Percentiles rank a stretch among this genome's conserved stretches.
Conservation (phyloP, 2,329 filamentous ascomycete genomes). For the Verticillium isaacii region DNA sequence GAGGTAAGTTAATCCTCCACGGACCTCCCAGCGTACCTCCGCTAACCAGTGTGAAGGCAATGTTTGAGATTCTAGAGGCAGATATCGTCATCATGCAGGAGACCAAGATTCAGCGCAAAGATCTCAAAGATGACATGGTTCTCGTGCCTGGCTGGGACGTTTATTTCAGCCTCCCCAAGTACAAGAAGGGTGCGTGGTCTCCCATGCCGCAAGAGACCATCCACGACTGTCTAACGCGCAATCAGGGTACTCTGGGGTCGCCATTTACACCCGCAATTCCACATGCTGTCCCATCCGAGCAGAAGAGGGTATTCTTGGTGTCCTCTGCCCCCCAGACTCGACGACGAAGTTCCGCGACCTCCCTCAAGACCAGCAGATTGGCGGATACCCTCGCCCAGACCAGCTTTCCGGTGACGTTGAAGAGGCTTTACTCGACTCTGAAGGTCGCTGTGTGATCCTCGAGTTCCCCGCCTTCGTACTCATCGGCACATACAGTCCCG, state of each 20-base stretch:
- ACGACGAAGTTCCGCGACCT: conserved; percentile 69
- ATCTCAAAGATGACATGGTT: conserved; percentile 92
- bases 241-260: conserved; percentile 91
- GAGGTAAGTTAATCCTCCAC: conserved; percentile 39
- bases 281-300: conserved; percentile 82
- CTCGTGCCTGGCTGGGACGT: conserved; percentile 93
- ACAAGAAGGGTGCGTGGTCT: conserved; percentile 72
- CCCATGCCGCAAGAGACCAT: not conserved
- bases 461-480: conserved; percentile 95
- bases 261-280: conserved; percentile 86
- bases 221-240: not conserved
- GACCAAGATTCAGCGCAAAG: conserved; percentile 91
- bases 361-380: conserved; percentile 70
- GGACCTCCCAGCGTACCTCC: not conserved
- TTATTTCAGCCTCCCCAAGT: conserved; percentile 85
- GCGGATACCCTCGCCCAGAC: conserved; percentile 72
- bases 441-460: conserved; percentile 85
- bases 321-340: conserved; percentile 69
- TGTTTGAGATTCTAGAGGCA: conserved; percentile 90
- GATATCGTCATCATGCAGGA: conserved; percentile 96
- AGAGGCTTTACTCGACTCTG: conserved; percentile 72
- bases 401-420: conserved; percentile 66
- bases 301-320: conserved; percentile 88
- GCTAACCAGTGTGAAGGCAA: conserved; percentile 48
- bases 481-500: conserved; percentile 87